phyloP scores from a whole-genome alignment of 805 yeast species.

The Candida orba region DNA sequence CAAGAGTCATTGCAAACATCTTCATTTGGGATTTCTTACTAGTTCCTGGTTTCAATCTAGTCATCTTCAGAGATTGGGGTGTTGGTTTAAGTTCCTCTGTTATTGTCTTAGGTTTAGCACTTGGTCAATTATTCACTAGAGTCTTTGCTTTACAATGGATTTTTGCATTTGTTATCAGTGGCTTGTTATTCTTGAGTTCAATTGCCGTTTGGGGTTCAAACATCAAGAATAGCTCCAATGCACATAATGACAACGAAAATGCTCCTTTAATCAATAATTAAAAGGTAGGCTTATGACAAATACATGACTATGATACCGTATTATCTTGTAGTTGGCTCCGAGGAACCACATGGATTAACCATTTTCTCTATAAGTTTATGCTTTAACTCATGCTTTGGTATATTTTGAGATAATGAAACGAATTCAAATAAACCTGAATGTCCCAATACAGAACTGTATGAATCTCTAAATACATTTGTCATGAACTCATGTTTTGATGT shows the following conservation, averaged over 20 bases:
- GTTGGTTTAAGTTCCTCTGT: conserved; percentile 53
- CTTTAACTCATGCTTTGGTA: conserved; percentile 30
- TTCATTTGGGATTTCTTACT: conserved; percentile 73
- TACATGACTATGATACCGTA: not conserved
- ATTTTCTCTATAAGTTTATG: conserved; percentile 33
- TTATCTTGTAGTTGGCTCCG: conserved; percentile 13
- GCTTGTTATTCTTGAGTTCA: conserved; percentile 45
- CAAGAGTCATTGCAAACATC: conserved; percentile 64
- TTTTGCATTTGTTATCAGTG: conserved; percentile 65
- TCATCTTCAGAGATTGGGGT: conserved; percentile 63
- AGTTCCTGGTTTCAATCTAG: conserved; percentile 51
- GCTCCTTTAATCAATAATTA: conserved; percentile 31
- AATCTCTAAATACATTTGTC: conserved; percentile 58
- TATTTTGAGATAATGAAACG: conserved; percentile 44
- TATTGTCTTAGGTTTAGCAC: conserved; percentile 57
- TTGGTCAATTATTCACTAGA: conserved; percentile 63
- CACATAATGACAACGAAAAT: conserved; percentile 19
- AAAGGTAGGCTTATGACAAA: not conserved
- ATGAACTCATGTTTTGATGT: conserved; percentile 68
- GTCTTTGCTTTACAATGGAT: conserved; percentile 80
- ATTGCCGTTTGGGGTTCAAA: conserved; percentile 39
- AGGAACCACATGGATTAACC: conserved; percentile 26
- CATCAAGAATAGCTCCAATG: conserved; percentile 2
- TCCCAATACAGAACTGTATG: conserved; percentile 53
- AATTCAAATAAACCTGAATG: conserved; percentile 50